Conservation (phyloP, 306 rosid genomes). For the Cicer arietinum region DNA sequence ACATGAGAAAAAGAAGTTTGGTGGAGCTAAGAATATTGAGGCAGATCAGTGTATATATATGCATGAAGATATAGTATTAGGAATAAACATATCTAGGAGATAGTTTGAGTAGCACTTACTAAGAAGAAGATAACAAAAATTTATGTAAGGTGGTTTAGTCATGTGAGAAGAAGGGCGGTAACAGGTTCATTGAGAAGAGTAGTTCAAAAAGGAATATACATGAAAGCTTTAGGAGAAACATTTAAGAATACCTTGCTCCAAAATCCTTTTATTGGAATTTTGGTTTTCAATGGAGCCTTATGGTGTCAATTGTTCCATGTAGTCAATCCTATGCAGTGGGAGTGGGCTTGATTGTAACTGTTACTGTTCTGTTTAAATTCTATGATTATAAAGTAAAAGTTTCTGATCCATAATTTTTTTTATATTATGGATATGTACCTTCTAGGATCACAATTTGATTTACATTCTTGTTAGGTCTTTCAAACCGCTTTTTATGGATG, state of each 20-base stretch:
- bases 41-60: neutral
- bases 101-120: neutral
- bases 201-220: constrained; percentile 3
- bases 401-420: neutral
- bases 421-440: neutral
- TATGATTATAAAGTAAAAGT: neutral
- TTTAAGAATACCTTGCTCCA: constrained; percentile 13
- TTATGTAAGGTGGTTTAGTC: constrained; percentile 15
- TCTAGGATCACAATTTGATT: constrained; percentile 30
- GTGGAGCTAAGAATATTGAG: constrained; percentile 6
- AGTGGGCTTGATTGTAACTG: constrained; percentile 10
- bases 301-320: neutral
- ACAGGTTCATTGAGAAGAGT: constrained; percentile 1
- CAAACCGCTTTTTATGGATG: constrained; percentile 89
- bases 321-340: constrained; percentile 16
- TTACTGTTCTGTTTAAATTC: constrained; percentile 7
- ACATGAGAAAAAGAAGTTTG: neutral
- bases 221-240: constrained; percentile 18
- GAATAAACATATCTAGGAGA: neutral
- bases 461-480: constrained; percentile 62
- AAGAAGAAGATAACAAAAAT: constrained; percentile 11
- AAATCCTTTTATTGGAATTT: neutral
- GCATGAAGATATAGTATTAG: constrained; percentile 6
- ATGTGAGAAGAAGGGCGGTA: constrained; percentile 9
- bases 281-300: constrained; percentile 5